Conservation (phyloP, 2,329 filamentous ascomycete genomes). For the Paradendryphiella salina region DNA sequence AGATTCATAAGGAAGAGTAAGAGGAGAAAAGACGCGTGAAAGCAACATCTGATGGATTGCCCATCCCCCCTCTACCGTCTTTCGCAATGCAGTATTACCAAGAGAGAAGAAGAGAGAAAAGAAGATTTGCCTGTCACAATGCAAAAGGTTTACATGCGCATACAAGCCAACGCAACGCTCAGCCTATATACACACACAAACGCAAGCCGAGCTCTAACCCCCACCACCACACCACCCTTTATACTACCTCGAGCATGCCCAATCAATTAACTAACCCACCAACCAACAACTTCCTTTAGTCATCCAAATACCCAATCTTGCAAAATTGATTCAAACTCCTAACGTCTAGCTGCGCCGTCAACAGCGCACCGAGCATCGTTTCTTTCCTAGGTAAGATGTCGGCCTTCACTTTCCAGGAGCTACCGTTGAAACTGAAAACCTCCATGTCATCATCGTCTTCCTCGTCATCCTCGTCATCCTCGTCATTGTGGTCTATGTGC, state of each 20-base stretch:
- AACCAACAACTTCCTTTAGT: constrained; percentile 14
- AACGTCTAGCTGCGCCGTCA: constrained; percentile 50
- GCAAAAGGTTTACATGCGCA: background rate
- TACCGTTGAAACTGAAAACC: constrained; percentile 37
- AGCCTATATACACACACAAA: no score
- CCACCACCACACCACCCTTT: background rate
- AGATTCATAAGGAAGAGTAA: background rate
- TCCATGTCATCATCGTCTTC: constrained; percentile 43
- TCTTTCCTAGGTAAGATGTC: constrained; percentile 53
- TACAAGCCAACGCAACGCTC: background rate
- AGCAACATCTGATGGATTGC: background rate
- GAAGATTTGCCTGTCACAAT: background rate
- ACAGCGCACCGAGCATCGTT: constrained; percentile 52
- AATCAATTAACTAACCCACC: background rate
- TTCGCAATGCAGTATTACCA: background rate
- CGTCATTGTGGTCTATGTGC: constrained; percentile 22
- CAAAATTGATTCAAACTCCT: constrained; percentile 50
- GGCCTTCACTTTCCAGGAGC: constrained; percentile 41
- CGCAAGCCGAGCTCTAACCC: background rate
- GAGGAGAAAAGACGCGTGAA: background rate
- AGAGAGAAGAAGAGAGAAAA: background rate
- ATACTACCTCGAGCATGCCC: no score
- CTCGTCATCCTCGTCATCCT: constrained; percentile 34
- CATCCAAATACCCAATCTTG: constrained; percentile 45
- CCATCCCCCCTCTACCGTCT: background rate